phyloP scores from a whole-genome alignment of 371 early-diverging fungal genomes.

The Syncephalastrum sp. region DNA sequence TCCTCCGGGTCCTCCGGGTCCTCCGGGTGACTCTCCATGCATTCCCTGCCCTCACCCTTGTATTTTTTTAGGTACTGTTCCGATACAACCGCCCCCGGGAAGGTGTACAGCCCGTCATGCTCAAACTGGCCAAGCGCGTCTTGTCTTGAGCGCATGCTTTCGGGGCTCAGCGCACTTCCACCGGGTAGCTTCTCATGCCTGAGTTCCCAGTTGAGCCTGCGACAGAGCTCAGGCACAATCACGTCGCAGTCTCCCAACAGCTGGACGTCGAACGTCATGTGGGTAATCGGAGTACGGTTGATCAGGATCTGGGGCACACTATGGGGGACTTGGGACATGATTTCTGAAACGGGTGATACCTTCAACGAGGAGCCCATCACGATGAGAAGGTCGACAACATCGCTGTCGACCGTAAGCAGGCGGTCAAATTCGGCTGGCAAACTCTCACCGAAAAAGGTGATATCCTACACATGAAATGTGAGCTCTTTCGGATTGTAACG shows the following conservation, averaged over 20 bases:
- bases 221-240: conserved; percentile 79
- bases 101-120: conserved; percentile 43
- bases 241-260: conserved; percentile 86
- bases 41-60: too few species aligned
- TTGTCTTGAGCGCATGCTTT: conserved; percentile 16
- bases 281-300: conserved; percentile 85
- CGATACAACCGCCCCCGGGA: conserved; percentile 43
- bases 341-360: conserved; percentile 91
- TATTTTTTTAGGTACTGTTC: conserved; percentile 17
- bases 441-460: conserved; percentile 94
- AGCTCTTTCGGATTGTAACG: background rate
- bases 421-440: conserved; percentile 80
- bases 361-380: conserved; percentile 97
- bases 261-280: conserved; percentile 86
- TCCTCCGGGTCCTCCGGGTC: too few species aligned
- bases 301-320: conserved; percentile 88
- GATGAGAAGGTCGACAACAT: conserved; percentile 80
- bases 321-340: conserved; percentile 82
- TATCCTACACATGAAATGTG: conserved; percentile 53
- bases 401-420: conserved; percentile 65
- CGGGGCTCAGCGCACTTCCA: conserved; percentile 43
- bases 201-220: conserved; percentile 74
- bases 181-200: conserved; percentile 53
- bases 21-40: too few species aligned
- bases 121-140: conserved; percentile 15